A percentile compares a stretch with the other conserved stretches of the same genome.
Conservation (phyloP, 2,329 filamentous ascomycete species). For the Cercospora nicotianae region DNA sequence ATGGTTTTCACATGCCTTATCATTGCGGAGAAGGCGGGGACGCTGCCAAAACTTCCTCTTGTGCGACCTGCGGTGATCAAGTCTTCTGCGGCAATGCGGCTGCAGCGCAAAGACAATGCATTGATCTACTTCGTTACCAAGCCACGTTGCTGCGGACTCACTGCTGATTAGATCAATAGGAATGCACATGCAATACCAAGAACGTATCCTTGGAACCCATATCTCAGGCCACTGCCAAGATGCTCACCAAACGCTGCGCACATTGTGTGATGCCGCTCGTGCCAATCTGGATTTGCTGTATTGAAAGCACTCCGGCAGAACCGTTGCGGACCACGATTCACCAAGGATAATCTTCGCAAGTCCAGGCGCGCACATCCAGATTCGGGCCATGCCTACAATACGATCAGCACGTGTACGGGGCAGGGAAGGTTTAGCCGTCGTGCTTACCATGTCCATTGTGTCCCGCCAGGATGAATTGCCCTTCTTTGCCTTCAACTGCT, state of each 20-base stretch:
- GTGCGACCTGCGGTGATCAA: background rate
- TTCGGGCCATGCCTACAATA: conserved; percentile 42
- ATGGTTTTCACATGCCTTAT: conserved; percentile 9
- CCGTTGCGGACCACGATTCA: conserved; percentile 26
- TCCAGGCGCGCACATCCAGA: conserved; percentile 51
- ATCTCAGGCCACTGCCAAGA: background rate
- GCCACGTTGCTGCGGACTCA: background rate
- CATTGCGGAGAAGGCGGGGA: conserved; percentile 5
- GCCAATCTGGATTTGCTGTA: conserved; percentile 23
- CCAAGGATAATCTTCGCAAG: conserved; percentile 46
- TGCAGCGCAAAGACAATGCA: background rate
- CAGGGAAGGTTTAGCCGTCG: background rate
- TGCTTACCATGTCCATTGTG: conserved; percentile 44
- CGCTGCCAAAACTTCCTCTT: conserved; percentile 2
- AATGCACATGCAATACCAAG: background rate
- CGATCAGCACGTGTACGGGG: background rate
- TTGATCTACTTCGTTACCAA: background rate
- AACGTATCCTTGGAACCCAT: background rate
- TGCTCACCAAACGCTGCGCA: conserved; percentile 26
- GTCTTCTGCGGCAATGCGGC: background rate
- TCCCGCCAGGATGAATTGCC: conserved; percentile 53
- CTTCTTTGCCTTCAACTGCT: conserved; percentile 42
- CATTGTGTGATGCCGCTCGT: conserved; percentile 17
- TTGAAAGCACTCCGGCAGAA: conserved; percentile 29
- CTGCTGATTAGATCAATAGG: background rate